Evolutionary conservation across 495 filamentous ascomycete genomes (phyloP).

Genomic region (Xylaria bambusicola): DNA sequence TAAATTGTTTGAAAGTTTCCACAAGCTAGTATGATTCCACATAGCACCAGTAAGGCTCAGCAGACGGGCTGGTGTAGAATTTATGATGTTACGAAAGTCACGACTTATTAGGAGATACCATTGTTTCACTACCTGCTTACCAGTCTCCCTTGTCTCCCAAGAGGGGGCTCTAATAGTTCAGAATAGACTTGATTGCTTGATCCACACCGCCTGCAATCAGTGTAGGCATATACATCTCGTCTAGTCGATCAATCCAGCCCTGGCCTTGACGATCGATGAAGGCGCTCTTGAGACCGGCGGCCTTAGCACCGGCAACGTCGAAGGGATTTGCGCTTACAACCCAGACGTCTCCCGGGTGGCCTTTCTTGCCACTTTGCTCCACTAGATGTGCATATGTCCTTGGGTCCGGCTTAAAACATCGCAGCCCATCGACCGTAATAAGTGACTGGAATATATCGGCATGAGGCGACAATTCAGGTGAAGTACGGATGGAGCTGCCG

Average conservation of each 20-base stretch:
- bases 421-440: conserved; percentile 62
- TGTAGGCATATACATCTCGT: conserved; percentile 37
- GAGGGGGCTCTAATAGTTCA: conserved; percentile 24
- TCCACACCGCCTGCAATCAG: conserved; percentile 52
- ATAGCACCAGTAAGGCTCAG: neutral
- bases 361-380: conserved; percentile 49
- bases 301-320: conserved; percentile 65
- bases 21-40: conserved; percentile 23
- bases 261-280: conserved; percentile 67
- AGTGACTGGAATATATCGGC: conserved; percentile 53
- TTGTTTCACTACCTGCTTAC: neutral
- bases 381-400: conserved; percentile 64
- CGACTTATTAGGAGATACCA: conserved; percentile 13
- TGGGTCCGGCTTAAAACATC: conserved; percentile 70
- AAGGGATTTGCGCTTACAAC: conserved; percentile 79
- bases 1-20: conserved; percentile 43
- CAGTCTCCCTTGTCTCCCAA: conserved; percentile 7
- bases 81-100: conserved; percentile 15
- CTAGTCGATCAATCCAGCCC: conserved; percentile 56
- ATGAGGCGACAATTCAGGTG: conserved; percentile 53
- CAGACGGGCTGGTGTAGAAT: neutral
- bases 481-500: conserved; percentile 56
- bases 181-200: conserved; percentile 47
- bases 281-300: conserved; percentile 59
- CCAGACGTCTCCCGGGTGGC: conserved; percentile 60